Base-by-base conservation (phyloP, 1,139 yeast species). In the Eremothecium coryli region DNA sequence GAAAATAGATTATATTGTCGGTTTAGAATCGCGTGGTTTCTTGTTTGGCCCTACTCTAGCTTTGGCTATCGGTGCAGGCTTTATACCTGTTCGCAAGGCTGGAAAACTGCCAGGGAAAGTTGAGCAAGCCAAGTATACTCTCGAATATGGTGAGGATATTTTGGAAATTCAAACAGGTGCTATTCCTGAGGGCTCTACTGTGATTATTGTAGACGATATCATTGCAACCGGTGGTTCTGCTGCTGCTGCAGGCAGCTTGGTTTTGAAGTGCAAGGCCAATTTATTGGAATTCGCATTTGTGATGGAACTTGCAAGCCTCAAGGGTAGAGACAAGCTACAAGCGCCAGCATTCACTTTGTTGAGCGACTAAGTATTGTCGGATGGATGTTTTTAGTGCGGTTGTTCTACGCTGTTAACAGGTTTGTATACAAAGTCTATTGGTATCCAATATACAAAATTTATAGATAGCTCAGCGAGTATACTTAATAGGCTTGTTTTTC, bases 181-280 rank as follows among this genome's bases (percentile, higher is more conserved):
- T 29, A 76, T 90, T 47, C 82, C 86, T 46, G 70, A 70, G 41
- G 94, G 90, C 25, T 71, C 94, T 35, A 81, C 70, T 40, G 93
- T 90, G 23, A 68, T 90, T 29, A 71, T 90, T 46, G 93, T 90
- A 23, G 98, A 90, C 59, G 99, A 90, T 57, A 86, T 90, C 51
- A 81, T 93, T 60, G 98, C 98, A 32, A 90, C 98, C 29, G 98
- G 97, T 47, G 98, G 98, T 28, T 80, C 94, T 54, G 98, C 98
- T 14, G 66, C 64, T 41, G 96, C 93, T 41, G 98, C 97, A 29
- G 97, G 95, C 39, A 80, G 82, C 52, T 71, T 93, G 47, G 82
- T 85, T 36, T 62, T 62, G 53, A 65, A 73, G 62, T 60, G 67
- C 31, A 79, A 78, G 36, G 95, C 78, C 40, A 71, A 79, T 38